Conservation (phyloP, 2,329 filamentous ascomycete species). For the Epichloe baconii region DNA sequence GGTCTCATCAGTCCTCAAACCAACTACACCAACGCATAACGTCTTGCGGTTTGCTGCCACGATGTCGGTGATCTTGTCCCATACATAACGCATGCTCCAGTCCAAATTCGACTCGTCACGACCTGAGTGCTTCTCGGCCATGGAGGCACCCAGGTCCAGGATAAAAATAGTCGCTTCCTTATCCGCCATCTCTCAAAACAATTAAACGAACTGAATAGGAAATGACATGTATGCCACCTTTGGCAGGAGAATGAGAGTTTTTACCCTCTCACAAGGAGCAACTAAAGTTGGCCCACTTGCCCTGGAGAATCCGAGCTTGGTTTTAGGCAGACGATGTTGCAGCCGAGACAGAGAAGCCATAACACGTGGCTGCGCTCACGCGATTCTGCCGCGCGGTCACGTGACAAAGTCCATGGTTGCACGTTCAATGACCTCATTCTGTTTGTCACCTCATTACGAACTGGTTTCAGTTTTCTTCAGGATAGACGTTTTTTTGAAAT, state of each 20-base stretch:
- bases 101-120: conserved; percentile 71
- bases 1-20: conserved; percentile 68
- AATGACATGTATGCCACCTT: too few species aligned
- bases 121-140: conserved; percentile 59
- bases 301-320: not conserved
- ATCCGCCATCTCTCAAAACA: conserved; percentile 53
- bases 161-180: conserved; percentile 93
- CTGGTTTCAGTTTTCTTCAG: not conserved
- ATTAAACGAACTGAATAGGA: not conserved
- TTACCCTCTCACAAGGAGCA: not conserved
- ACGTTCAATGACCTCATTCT: conserved; percentile 3
- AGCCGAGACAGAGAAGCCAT: not conserved
- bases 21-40: conserved; percentile 66
- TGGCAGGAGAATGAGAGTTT: not conserved
- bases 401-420: conserved; percentile 11
- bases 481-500: not conserved
- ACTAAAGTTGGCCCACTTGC: not conserved
- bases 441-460: not conserved
- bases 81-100: conserved; percentile 82
- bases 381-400: conserved; percentile 18
- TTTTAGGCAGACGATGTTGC: conserved; percentile 10
- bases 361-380: conserved; percentile 9
- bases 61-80: conserved; percentile 72
- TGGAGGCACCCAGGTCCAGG: conserved; percentile 76
- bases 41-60: conserved; percentile 55